Percentiles rank a stretch among this genome's conserved stretches.
phyloP scores from a whole-genome alignment of 164 flowering plant species.

The grape (Vitis vinifera) region DNA sequence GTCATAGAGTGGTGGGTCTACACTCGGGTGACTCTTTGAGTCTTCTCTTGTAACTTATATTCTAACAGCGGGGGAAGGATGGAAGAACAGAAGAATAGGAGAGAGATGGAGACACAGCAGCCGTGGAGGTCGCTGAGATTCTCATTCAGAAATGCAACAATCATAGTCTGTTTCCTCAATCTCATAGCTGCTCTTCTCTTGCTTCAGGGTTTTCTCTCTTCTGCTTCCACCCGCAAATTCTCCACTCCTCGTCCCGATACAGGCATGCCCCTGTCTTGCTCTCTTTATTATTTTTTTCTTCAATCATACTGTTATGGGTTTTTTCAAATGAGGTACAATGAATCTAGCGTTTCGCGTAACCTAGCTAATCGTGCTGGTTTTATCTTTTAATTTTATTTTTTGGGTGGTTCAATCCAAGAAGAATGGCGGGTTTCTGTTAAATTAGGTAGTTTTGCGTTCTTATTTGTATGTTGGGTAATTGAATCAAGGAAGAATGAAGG shows the following conservation, averaged over 20 bases:
- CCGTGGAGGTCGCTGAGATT: slow-evolving; percentile 42
- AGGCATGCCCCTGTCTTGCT: slow-evolving; percentile 27
- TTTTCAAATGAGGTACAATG: neutral
- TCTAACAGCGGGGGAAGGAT: neutral
- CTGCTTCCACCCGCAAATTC: slow-evolving; percentile 36
- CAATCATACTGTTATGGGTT: neutral
- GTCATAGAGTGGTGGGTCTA: too few species aligned
- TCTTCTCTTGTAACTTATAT: too few species aligned
- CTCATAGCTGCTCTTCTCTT: slow-evolving; percentile 51
- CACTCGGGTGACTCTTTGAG: too few species aligned
- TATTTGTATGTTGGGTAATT: neutral
- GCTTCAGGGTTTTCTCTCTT: slow-evolving; percentile 57
- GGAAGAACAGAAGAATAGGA: neutral
- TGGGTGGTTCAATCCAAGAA: too few species aligned
- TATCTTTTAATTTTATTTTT: neutral
- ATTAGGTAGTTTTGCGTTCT: too few species aligned
- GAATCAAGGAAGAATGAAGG: neutral
- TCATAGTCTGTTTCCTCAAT: slow-evolving; percentile 60
- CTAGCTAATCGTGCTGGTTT: neutral
- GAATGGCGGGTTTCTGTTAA: too few species aligned
- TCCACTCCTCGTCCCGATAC: slow-evolving; percentile 24
- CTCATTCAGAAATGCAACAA: slow-evolving; percentile 74
- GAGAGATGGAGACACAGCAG: slow-evolving; percentile 49
- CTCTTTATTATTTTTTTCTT: neutral
- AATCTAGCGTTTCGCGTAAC: neutral